Evolutionary conservation across 768 basidiomycete genomes (phyloP).

Genomic region (Xerocomus potaroensis): DNA sequence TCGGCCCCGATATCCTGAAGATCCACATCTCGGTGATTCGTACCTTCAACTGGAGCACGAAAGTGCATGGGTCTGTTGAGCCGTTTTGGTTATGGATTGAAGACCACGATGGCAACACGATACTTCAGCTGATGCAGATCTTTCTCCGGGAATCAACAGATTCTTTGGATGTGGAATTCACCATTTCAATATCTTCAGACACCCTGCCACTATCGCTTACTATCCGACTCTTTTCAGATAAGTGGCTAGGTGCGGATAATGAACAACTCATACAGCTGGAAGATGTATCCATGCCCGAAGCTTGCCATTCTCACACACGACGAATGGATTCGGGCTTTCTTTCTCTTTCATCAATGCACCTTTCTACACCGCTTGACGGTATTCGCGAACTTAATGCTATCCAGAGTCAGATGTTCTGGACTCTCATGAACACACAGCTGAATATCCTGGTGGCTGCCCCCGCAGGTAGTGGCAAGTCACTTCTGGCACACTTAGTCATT

Average conservation of each 20-base stretch:
- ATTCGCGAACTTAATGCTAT: constrained; percentile 71
- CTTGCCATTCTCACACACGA: constrained; percentile 52
- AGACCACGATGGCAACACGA: constrained; percentile 73
- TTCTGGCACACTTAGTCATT: constrained; percentile 60
- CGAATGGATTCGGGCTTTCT: constrained; percentile 76
- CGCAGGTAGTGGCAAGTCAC: constrained; percentile 75
- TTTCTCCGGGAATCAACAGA: constrained; percentile 65
- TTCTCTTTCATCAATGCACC: constrained; percentile 47
- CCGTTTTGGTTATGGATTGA: constrained; percentile 98
- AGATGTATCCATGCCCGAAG: constrained; percentile 69
- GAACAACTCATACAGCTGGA: constrained; percentile 61
- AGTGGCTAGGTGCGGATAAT: constrained; percentile 91
- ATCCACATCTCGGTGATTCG: constrained; percentile 61
- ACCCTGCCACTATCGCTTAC: constrained; percentile 61
- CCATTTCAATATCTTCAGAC: constrained; percentile 65
- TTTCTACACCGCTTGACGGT: constrained; percentile 38
- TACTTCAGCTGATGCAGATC: constrained; percentile 76
- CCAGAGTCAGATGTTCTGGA: constrained; percentile 90
- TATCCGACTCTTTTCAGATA: constrained; percentile 80
- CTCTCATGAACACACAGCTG: constrained; percentile 56
- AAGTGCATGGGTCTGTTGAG: constrained; percentile 70
- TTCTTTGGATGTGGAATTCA: constrained; percentile 64
- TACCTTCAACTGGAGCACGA: constrained; percentile 76
- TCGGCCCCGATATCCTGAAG: constrained; percentile 79
- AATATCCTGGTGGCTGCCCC: constrained; percentile 79